These are phyloP conservation scores for Fusarium clavum DNA, from an alignment of 2,329 filamentous ascomycete species.

Conservation along the genomic window DNA sequence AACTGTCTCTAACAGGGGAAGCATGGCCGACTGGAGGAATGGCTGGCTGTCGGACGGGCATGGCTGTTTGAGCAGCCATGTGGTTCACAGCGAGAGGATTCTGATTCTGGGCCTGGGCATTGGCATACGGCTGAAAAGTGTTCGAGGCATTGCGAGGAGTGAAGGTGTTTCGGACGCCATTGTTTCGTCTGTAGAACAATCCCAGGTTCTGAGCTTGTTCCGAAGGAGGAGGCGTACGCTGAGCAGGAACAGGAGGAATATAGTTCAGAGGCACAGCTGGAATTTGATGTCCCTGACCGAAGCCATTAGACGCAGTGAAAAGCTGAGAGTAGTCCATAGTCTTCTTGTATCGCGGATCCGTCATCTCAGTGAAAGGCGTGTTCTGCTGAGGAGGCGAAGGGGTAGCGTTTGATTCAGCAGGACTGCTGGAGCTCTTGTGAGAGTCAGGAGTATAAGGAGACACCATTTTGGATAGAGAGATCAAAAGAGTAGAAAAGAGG, in stretches of 20 bases:
- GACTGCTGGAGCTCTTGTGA: conserved; percentile 28
- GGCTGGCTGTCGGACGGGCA: conserved; percentile 17
- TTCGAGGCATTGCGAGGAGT: not conserved
- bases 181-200: not conserved
- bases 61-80: not conserved
- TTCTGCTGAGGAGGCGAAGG: conserved; percentile 14
- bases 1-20: conserved; percentile 2
- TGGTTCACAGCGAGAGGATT: not conserved
- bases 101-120: not conserved
- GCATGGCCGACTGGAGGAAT: conserved; percentile 4
- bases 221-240: conserved; percentile 1
- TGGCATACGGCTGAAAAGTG: not conserved
- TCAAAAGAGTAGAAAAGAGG: not conserved
- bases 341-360: conserved; percentile 2
- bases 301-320: conserved; percentile 3
- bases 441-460: conserved; percentile 16
- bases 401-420: conserved; percentile 11
- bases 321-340: not conserved
- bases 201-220: not conserved
- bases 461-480: conserved; percentile 10
- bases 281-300: not conserved
- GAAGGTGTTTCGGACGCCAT: not conserved
- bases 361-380: conserved; percentile 30
- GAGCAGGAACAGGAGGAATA: not conserved
- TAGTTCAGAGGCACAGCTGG: not conserved